A percentile compares a stretch with the other conserved stretches of the same genome.
phyloP scores from a whole-genome alignment of 106 monocot species.

The Acorus calamus region DNA sequence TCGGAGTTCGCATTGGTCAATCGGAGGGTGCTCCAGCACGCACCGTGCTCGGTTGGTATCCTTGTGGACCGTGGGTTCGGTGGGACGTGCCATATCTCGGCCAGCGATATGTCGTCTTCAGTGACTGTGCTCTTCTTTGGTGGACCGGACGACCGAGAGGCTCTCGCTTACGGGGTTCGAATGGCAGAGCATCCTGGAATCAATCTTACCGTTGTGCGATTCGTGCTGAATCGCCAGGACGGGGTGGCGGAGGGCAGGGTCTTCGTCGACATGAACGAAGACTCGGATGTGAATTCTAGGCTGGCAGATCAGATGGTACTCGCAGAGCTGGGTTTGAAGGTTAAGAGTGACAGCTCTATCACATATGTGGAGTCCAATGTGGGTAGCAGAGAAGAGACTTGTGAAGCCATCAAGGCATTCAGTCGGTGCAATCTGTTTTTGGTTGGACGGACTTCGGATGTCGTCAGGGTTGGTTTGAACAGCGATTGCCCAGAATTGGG shows the following conservation, averaged over 20 bases:
- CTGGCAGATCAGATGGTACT: conserved; percentile 2
- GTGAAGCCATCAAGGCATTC: conserved; percentile 1
- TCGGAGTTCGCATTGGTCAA: conserved; percentile 16
- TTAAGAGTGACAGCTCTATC: conserved; percentile 3
- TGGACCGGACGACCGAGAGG: conserved; percentile 26
- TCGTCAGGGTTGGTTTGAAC: background rate
- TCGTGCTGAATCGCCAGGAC: background rate
- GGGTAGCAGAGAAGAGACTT: background rate
- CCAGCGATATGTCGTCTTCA: conserved; percentile 14
- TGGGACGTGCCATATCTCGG: conserved; percentile 7
- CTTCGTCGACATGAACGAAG: conserved; percentile 2
- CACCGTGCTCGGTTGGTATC: conserved; percentile 40
- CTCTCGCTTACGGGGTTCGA: conserved; percentile 19
- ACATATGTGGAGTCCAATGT: conserved; percentile 7
- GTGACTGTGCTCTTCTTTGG: conserved; percentile 22
- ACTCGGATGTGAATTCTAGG: background rate
- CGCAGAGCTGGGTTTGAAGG: background rate
- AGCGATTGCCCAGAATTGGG: conserved; percentile 18
- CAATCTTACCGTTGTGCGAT: conserved; percentile 13
- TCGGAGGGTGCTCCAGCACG: conserved; percentile 17
- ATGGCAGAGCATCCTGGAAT: conserved; percentile 34
- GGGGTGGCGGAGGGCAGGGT: background rate
- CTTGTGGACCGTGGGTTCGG: conserved; percentile 38
- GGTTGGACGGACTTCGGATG: conserved; percentile 12
- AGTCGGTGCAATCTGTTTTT: conserved; percentile 9